phyloP scores from a whole-genome alignment of 75 land plant genomes.

The Cryptomeria japonica region DNA sequence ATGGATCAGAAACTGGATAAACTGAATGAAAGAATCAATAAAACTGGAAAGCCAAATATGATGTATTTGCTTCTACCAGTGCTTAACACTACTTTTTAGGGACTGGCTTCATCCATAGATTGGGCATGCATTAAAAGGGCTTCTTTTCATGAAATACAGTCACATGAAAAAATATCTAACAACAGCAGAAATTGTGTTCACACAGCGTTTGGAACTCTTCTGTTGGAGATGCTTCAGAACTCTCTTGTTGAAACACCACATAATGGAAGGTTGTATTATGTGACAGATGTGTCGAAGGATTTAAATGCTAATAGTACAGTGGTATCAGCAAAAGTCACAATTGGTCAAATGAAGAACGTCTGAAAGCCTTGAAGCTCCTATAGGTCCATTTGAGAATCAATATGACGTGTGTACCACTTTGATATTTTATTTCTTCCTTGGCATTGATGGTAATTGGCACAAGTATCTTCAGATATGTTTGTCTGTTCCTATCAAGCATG shows the following conservation, averaged over 20 bases:
- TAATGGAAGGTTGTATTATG: conserved; percentile 49
- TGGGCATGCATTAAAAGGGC: conserved; percentile 43
- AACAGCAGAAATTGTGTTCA: conserved; percentile 9
- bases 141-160: neutral
- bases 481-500: no score
- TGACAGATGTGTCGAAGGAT: conserved; percentile 24
- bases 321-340: neutral
- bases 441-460: no score
- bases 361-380: no score
- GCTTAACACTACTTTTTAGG: neutral
- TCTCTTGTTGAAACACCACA: conserved; percentile 62
- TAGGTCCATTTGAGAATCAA: no score
- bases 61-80: conserved; percentile 62
- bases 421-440: no score
- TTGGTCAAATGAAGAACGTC: neutral
- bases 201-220: conserved; percentile 23
- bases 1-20: conserved; percentile 17
- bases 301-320: conserved; percentile 18
- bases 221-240: conserved; percentile 32
- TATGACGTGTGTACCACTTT: no score
- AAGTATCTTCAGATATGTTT: no score
- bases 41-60: neutral
- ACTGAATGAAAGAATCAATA: conserved; percentile 1
- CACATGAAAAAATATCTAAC: neutral
- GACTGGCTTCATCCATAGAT: conserved; percentile 26